A percentile compares a stretch with the other conserved stretches of the same genome.
Evolutionary conservation across 2,329 filamentous ascomycete genomes (phyloP).

Genomic region (Fusarium sp.): DNA sequence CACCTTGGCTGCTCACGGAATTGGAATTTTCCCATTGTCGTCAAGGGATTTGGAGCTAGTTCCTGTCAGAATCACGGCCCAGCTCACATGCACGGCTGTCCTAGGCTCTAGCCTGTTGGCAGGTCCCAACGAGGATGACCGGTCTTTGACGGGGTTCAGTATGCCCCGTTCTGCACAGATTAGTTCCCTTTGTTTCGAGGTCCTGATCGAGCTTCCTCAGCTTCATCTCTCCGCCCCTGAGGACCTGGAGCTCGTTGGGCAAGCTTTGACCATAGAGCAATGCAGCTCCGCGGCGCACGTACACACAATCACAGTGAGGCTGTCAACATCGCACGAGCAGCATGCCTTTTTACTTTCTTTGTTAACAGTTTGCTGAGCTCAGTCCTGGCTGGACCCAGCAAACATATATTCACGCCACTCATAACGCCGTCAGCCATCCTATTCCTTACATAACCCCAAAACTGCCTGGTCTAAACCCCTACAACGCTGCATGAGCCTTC

Average conservation of each 20-base stretch:
- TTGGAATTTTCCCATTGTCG: background rate
- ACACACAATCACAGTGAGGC: background rate
- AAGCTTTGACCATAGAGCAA: background rate
- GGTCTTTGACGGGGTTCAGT: background rate
- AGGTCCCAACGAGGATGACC: background rate
- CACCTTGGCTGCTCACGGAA: conserved; percentile 8
- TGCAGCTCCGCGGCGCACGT: background rate
- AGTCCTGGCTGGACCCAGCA: background rate
- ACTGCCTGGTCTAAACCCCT: background rate
- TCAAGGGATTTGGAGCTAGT: conserved; percentile 4
- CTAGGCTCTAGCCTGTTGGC: background rate
- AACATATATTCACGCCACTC: background rate
- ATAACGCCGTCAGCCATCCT: background rate
- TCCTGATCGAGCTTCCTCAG: background rate
- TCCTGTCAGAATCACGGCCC: conserved; percentile 16
- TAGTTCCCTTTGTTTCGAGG: background rate
- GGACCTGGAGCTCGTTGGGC: background rate
- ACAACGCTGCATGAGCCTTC: background rate
- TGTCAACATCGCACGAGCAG: background rate
- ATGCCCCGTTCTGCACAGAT: background rate
- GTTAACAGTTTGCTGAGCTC: background rate
- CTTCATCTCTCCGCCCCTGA: background rate
- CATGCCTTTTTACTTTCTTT: conserved; percentile 11
- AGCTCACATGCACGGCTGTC: background rate
- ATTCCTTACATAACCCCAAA: background rate